Percentiles rank a stretch among this genome's conserved stretches.
These are phyloP conservation scores for Xylaria hypoxylon DNA, from an alignment of 2,329 filamentous ascomycete species.

Conservation along the genomic window DNA sequence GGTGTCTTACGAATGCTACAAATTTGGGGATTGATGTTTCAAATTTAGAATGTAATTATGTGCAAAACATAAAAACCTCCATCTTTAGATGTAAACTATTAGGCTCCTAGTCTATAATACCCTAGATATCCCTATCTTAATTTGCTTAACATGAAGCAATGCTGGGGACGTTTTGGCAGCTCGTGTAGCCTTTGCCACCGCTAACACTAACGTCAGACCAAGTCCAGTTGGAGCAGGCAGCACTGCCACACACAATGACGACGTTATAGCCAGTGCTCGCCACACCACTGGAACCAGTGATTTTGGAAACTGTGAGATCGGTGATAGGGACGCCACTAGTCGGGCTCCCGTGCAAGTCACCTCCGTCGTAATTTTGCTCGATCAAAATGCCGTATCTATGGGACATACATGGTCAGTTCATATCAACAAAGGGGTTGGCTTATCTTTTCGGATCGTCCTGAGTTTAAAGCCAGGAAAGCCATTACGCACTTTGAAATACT, in stretches of 20 bases:
- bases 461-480: background rate
- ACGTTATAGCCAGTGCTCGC: conserved; percentile 27
- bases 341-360: conserved; percentile 53
- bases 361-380: conserved; percentile 67
- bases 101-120: background rate
- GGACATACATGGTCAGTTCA: conserved; percentile 2
- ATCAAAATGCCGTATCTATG: conserved; percentile 66
- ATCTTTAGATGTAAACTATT: background rate
- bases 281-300: conserved; percentile 16
- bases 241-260: conserved; percentile 23
- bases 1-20: too few species aligned
- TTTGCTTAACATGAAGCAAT: conserved; percentile 17
- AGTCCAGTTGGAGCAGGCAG: conserved; percentile 26
- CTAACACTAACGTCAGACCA: conserved; percentile 26
- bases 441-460: background rate
- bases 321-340: conserved; percentile 61
- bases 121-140: too few species aligned
- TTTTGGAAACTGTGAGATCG: conserved; percentile 58
- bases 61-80: background rate
- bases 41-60: too few species aligned
- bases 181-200: conserved; percentile 49
- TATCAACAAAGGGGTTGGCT: background rate
- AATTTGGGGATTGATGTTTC: too few species aligned
- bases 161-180: conserved; percentile 64
- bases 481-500: conserved; percentile 53